These are phyloP conservation scores for Salix udensis DNA, from an alignment of 345 rosid genomes.

Conservation along the genomic window DNA sequence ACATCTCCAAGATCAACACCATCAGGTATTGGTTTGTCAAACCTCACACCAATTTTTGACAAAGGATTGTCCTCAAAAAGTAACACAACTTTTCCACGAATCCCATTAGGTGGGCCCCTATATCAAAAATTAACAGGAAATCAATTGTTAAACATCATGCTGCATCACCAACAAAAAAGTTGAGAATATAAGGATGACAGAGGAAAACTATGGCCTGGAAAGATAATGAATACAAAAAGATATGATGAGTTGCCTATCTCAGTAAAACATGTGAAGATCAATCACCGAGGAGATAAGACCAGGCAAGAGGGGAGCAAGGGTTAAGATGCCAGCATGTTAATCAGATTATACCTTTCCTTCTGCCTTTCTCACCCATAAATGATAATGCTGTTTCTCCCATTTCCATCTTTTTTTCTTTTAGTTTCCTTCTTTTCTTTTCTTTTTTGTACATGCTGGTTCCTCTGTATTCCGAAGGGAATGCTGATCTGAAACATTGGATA, in stretches of 20 bases:
- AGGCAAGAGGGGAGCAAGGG: background rate
- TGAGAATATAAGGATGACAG: background rate
- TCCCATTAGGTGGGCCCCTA: slow-evolving; percentile 68
- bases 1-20: slow-evolving; percentile 82
- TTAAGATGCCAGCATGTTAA: background rate
- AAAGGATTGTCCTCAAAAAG: slow-evolving; percentile 64
- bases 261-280: background rate
- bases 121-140: slow-evolving; percentile 2
- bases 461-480: background rate
- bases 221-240: background rate
- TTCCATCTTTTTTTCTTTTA: background rate
- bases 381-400: background rate
- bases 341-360: background rate
- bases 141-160: background rate
- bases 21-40: slow-evolving; percentile 69
- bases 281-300: background rate
- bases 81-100: slow-evolving; percentile 63
- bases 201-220: background rate
- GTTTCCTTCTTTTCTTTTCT: background rate
- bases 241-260: background rate
- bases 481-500: background rate
- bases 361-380: background rate
- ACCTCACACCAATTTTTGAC: slow-evolving; percentile 82
- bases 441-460: background rate
- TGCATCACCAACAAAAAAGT: slow-evolving; percentile 1